Evolutionary conservation across 805 yeast genomes (phyloP).

Genomic region (Starmerella vaccinii): DNA sequence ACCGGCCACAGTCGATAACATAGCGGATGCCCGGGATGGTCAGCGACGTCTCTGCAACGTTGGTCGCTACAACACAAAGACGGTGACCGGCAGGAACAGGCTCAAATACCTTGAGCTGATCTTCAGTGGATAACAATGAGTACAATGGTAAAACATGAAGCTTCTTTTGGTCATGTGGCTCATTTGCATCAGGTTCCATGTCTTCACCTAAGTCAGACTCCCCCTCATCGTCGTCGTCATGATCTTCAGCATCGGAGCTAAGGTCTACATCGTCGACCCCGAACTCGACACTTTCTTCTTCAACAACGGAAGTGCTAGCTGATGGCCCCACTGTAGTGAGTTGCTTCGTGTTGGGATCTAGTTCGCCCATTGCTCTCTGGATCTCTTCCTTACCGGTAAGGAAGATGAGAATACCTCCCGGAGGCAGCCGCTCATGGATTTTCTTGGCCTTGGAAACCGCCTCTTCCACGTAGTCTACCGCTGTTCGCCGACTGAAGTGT

Average conservation of each 20-base stretch:
- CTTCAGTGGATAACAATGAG: slow-evolving; percentile 84
- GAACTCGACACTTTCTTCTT: slow-evolving; percentile 76
- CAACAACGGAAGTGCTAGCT: slow-evolving; percentile 56
- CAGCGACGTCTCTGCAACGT: slow-evolving; percentile 94
- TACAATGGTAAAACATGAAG: slow-evolving; percentile 84
- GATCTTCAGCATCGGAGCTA: slow-evolving; percentile 34
- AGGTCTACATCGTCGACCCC: slow-evolving; percentile 32
- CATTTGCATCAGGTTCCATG: slow-evolving; percentile 47
- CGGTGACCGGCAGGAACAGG: slow-evolving; percentile 78
- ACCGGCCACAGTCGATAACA: slow-evolving; percentile 90
- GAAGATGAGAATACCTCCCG: slow-evolving; percentile 86
- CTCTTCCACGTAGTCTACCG: slow-evolving; percentile 71
- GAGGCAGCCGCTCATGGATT: slow-evolving; percentile 77
- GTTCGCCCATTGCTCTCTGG: slow-evolving; percentile 55
- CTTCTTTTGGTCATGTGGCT: slow-evolving; percentile 45
- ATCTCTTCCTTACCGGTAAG: slow-evolving; percentile 95
- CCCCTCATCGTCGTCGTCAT: slow-evolving; percentile 34
- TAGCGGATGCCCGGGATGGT: slow-evolving; percentile 93
- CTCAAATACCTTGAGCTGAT: slow-evolving; percentile 87
- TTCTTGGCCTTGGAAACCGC: slow-evolving; percentile 76
- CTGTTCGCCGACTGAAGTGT: slow-evolving; percentile 77
- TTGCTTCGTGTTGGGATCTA: slow-evolving; percentile 51
- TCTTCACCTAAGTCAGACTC: slow-evolving; percentile 36
- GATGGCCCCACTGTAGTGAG: slow-evolving; percentile 37
- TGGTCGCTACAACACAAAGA: slow-evolving; percentile 88